phyloP scores from a whole-genome alignment of 2,329 filamentous ascomycete species.

The Xylariaceae sp. region DNA sequence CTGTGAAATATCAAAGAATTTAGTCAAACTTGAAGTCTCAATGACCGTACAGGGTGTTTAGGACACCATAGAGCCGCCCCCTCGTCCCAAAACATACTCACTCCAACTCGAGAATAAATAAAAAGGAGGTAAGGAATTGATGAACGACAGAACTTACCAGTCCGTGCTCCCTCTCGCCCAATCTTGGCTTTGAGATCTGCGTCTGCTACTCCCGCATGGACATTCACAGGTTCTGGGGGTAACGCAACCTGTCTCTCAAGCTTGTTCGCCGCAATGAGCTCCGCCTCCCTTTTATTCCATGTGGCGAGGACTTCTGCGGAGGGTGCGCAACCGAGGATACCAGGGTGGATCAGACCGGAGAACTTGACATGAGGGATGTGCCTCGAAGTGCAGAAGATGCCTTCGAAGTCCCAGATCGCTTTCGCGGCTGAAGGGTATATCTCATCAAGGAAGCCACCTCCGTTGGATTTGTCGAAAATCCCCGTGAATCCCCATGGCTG shows the following conservation, averaged over 20 bases:
- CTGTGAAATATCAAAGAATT: slow-evolving; percentile 30
- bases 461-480: slow-evolving; percentile 74
- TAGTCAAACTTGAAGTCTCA: background rate
- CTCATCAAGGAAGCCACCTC: slow-evolving; percentile 84
- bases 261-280: slow-evolving; percentile 67
- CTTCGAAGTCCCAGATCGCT: slow-evolving; percentile 56
- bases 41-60: background rate
- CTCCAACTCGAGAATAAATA: background rate
- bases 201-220: slow-evolving; percentile 65
- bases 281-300: slow-evolving; percentile 81
- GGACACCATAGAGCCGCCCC: background rate
- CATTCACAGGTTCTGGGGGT: slow-evolving; percentile 67
- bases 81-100: background rate
- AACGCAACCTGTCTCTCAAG: slow-evolving; percentile 69
- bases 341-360: slow-evolving; percentile 83
- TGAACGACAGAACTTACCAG: slow-evolving; percentile 33
- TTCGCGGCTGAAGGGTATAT: slow-evolving; percentile 74
- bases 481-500: slow-evolving; percentile 89
- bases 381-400: slow-evolving; percentile 66
- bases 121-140: background rate
- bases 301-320: slow-evolving; percentile 70
- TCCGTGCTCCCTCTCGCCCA: slow-evolving; percentile 73
- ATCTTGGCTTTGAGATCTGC: slow-evolving; percentile 61
- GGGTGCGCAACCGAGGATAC: slow-evolving; percentile 85
- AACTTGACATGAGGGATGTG: slow-evolving; percentile 87